Conservation (phyloP, 106 monocot genomes). For the Alisma plantagoaquatica region DNA sequence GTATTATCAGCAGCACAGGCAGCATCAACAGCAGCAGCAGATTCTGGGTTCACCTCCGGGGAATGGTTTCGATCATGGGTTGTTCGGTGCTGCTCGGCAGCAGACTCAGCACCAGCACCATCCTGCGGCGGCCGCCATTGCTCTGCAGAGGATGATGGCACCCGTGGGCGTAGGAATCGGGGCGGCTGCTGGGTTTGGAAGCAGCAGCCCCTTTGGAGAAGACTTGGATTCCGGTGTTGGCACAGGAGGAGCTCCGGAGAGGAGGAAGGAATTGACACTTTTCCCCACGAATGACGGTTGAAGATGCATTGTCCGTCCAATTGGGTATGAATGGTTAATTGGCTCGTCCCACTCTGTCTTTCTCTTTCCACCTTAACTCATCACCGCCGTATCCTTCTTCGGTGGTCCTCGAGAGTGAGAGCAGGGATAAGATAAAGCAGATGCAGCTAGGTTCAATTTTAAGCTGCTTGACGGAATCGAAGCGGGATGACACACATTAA, state of each 20-base stretch:
- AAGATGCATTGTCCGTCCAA: not conserved
- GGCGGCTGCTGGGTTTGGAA: not conserved
- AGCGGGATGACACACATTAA: no score
- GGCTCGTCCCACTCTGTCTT: no score
- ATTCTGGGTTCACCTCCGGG: slow-evolving; percentile 12
- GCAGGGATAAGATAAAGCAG: no score
- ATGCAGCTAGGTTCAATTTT: no score
- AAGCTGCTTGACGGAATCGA: no score
- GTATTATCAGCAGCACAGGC: slow-evolving; percentile 20
- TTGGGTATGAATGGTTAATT: no score
- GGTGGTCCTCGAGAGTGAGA: no score
- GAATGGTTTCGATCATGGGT: slow-evolving; percentile 18
- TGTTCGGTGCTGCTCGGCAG: not conserved
- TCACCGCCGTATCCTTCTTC: no score
- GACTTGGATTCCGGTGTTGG: slow-evolving; percentile 1
- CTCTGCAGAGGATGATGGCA: slow-evolving; percentile 4
- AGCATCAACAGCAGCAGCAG: no score
- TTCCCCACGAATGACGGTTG: slow-evolving; percentile 14
- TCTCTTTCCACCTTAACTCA: no score
- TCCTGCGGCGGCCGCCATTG: no score
- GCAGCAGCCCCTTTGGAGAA: not conserved
- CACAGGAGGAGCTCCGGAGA: not conserved
- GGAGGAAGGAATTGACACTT: slow-evolving; percentile 14
- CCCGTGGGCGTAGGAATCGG: no score
- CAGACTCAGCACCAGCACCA: slow-evolving; percentile 3